A percentile compares a stretch with the other conserved stretches of the same genome.
These are phyloP conservation scores for Pythium vanterpoolii DNA, from an alignment of 352 stramenopile genomes.

Conservation along the genomic window DNA sequence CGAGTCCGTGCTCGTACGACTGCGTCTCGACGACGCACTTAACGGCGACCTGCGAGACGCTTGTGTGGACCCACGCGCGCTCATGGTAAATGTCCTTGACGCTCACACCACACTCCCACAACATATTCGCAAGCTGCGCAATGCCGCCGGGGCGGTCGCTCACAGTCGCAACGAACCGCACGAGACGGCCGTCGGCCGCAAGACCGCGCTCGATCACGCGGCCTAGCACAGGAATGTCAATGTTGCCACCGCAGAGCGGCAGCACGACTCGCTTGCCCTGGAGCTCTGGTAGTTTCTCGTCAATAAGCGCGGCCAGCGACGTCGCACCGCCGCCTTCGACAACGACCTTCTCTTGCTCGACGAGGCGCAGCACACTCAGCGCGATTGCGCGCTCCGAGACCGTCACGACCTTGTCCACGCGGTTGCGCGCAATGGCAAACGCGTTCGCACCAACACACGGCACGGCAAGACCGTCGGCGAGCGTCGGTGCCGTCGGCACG, in stretches of 20 bases:
- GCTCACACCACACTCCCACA: slow-evolving; percentile 87
- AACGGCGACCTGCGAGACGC: slow-evolving; percentile 94
- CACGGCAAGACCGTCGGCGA: slow-evolving; percentile 96
- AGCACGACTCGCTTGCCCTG: slow-evolving; percentile 93
- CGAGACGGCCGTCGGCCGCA: slow-evolving; percentile 94
- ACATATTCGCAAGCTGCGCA: slow-evolving; percentile 85
- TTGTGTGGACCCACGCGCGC: slow-evolving; percentile 93
- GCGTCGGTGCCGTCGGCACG: slow-evolving; percentile 85
- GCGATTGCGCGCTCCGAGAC: slow-evolving; percentile 95
- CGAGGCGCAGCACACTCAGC: slow-evolving; percentile 93
- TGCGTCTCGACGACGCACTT: slow-evolving; percentile 96
- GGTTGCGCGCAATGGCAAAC: slow-evolving; percentile 90
- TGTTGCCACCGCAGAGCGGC: slow-evolving; percentile 97
- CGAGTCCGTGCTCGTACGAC: slow-evolving; percentile 89
- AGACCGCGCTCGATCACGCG: slow-evolving; percentile 96
- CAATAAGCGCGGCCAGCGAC: slow-evolving; percentile 93
- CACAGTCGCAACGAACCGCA: slow-evolving; percentile 96
- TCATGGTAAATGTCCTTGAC: slow-evolving; percentile 99
- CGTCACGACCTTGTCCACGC: slow-evolving; percentile 94
- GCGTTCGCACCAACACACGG: slow-evolving; percentile 93
- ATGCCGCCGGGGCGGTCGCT: slow-evolving; percentile 95
- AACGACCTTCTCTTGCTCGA: slow-evolving; percentile 98
- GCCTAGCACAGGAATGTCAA: slow-evolving; percentile 94
- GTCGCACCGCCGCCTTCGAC: slow-evolving; percentile 94
- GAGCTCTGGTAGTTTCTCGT: slow-evolving; percentile 92